These are phyloP conservation scores for Chaetothyriales sp. DNA, from an alignment of 2,329 filamentous ascomycete genomes.

Conservation along the genomic window DNA sequence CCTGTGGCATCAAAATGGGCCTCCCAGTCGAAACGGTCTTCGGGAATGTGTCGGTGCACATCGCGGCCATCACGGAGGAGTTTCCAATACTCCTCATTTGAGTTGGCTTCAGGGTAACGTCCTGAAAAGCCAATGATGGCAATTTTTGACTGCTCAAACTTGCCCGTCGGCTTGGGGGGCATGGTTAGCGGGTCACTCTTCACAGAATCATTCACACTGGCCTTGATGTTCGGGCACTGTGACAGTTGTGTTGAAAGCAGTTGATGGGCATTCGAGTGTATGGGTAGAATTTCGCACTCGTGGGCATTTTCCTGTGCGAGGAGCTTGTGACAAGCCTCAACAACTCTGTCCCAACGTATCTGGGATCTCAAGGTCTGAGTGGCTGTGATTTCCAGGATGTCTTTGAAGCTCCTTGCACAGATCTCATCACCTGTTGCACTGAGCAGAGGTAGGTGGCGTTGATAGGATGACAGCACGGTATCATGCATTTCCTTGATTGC, in stretches of 20 bases:
- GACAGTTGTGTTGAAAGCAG: background rate
- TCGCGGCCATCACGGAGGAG: constrained; percentile 24
- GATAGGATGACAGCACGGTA: constrained; percentile 4
- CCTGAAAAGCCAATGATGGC: constrained; percentile 70
- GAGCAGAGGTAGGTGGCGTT: constrained; percentile 1
- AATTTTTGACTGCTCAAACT: constrained; percentile 8
- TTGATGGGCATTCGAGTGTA: background rate
- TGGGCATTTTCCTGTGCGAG: constrained; percentile 1
- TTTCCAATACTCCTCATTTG: constrained; percentile 22
- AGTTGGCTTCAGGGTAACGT: constrained; percentile 45
- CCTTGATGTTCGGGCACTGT: background rate
- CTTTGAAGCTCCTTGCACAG: background rate
- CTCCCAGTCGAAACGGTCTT: constrained; percentile 24
- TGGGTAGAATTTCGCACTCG: constrained; percentile 1
- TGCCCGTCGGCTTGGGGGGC: background rate
- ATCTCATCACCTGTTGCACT: background rate
- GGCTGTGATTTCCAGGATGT: background rate
- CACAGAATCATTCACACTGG: background rate
- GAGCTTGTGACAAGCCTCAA: background rate
- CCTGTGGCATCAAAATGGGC: constrained; percentile 24
- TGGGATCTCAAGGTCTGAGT: constrained; percentile 1
- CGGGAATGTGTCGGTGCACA: constrained; percentile 19
- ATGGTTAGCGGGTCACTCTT: background rate
- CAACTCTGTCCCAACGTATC: constrained; percentile 6
- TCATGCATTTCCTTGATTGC: constrained; percentile 21